A percentile compares a stretch with the other conserved stretches of the same genome.
These are phyloP conservation scores for Aspergillus egyptiacus DNA, from an alignment of 495 filamentous ascomycete species.

Conservation along the genomic window DNA sequence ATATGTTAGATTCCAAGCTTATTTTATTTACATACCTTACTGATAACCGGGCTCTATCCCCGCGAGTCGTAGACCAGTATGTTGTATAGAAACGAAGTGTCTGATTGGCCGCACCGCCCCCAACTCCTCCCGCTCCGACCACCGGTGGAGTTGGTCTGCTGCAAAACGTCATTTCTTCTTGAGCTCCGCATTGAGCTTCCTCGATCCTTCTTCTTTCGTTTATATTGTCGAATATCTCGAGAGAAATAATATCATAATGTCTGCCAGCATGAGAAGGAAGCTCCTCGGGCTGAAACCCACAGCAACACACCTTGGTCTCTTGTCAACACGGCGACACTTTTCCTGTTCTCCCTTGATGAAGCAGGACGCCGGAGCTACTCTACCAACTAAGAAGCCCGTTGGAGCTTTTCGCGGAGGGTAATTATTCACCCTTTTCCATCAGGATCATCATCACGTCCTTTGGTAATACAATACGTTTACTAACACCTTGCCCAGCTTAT, in stretches of 20 bases:
- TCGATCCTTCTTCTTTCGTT: slow-evolving; percentile 5
- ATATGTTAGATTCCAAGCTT: background rate
- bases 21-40: background rate
- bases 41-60: too few species aligned
- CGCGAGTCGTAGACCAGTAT: too few species aligned
- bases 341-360: slow-evolving; percentile 32
- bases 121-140: slow-evolving; percentile 14
- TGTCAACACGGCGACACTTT: slow-evolving; percentile 26
- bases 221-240: background rate
- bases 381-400: slow-evolving; percentile 73
- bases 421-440: background rate
- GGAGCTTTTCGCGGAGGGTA: slow-evolving; percentile 92
- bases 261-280: slow-evolving; percentile 15
- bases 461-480: background rate
- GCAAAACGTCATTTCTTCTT: slow-evolving; percentile 31
- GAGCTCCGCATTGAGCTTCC: slow-evolving; percentile 16
- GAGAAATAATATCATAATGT: slow-evolving; percentile 20
- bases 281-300: slow-evolving; percentile 24
- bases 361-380: slow-evolving; percentile 32
- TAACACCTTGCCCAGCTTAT: slow-evolving; percentile 50
- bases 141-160: too few species aligned
- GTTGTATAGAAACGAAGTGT: background rate
- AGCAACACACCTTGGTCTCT: slow-evolving; percentile 20
- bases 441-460: too few species aligned
- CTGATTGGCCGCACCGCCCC: slow-evolving; percentile 17